These are phyloP conservation scores for Hypoxylon sp. DNA, from an alignment of 2,329 filamentous ascomycete species.

Conservation along the genomic window DNA sequence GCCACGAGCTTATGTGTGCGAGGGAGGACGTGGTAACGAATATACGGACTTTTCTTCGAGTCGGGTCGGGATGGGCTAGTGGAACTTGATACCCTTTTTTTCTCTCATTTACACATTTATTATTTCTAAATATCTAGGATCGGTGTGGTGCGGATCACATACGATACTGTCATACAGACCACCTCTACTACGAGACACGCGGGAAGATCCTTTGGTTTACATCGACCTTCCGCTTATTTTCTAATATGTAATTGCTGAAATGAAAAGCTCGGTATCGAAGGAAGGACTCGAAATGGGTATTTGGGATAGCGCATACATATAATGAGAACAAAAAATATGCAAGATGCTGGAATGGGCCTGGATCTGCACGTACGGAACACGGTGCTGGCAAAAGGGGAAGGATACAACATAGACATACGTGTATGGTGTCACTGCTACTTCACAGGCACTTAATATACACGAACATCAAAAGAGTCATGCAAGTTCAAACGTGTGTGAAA, in stretches of 20 bases:
- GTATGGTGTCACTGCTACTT: not conserved
- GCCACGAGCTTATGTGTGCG: conserved; percentile 14
- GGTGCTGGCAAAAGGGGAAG: conserved; percentile 3
- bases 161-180: not conserved
- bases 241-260: conserved; percentile 39
- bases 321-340: conserved; percentile 31
- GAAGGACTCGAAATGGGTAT: conserved; percentile 5
- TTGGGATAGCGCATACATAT: conserved; percentile 29
- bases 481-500: not conserved
- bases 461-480: not conserved
- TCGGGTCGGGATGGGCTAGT: conserved; percentile 21
- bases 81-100: conserved; percentile 47
- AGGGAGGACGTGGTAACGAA: conserved; percentile 24
- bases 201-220: not conserved
- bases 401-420: conserved; percentile 13
- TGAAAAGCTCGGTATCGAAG: conserved; percentile 7
- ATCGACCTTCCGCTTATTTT: conserved; percentile 29
- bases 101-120: conserved; percentile 25
- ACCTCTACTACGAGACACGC: conserved; percentile 11
- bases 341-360: conserved; percentile 7
- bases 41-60: conserved; percentile 26
- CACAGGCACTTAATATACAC: not conserved
- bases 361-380: not conserved
- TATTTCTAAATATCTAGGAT: conserved; percentile 1
- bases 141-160: not conserved